Evolutionary conservation across 2,329 filamentous ascomycete genomes (phyloP), one percentile per base, ranked within the genome.

Genomic region (Colletotrichum nymphaeae): DNA sequence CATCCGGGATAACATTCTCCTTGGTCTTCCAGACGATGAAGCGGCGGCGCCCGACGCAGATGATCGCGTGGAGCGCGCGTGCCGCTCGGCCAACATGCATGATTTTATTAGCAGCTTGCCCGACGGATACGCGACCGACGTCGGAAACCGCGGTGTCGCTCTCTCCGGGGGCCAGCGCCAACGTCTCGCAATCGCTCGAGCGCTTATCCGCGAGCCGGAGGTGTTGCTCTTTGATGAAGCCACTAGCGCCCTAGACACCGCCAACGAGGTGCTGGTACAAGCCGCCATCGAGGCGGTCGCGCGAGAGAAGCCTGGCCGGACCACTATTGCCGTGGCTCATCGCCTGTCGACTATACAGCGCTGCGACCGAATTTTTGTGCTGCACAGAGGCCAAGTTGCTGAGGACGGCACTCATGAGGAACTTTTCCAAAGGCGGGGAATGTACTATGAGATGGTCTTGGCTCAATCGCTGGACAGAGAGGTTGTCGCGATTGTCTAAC

Each of bases 271-370:
- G 0, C 84, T 92, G 69, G 86, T 89, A 79, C 82, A 78, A 64
- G 84, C 83, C 0, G 81, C 78, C 0, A 82, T 78, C 3, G 65
- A 71, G 80, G 76, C 53, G 24, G 24, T 56, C 16, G 24, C 53
- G 24, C 53, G 53, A 8, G 53, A 56, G 24, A 56, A 56, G 53
- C 53, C 67, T 79, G 85, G 71, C 70, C 80, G 80, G 62, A 86
- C 91, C 0, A 93, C 90, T 0, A 85, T 93, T 16, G 90, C 91
- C 7, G 90, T 93, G 2, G 91, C 92, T 1, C 92, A 93, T 79
- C 85, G 91, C 8, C 78, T 86, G 8, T 84, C 89, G 49, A 86
- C 84, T 0, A 37, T 75, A n/a, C 72, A 89, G 75, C 85, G 91
- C 69, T 88, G 88, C 0, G 87, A 92, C 78, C 79, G 84, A 2